Evolutionary conservation across 2,329 filamentous ascomycete species (phyloP).

Genomic region (Monosporascus sp.): DNA sequence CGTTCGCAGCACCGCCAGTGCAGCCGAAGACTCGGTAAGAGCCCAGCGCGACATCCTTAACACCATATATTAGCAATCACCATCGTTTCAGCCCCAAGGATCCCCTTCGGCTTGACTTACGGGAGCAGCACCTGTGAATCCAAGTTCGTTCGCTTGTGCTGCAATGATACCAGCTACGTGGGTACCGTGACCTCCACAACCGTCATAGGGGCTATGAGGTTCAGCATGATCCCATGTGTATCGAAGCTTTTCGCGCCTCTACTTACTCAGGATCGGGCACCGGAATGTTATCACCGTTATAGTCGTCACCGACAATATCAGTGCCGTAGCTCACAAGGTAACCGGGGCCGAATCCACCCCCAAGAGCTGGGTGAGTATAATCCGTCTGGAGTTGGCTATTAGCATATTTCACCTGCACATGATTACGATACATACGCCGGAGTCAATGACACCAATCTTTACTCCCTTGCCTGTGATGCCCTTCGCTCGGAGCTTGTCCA

Average conservation of each 20-base stretch:
- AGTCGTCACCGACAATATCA: slow-evolving; percentile 45
- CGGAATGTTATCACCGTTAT: slow-evolving; percentile 30
- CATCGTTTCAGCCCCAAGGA: background rate
- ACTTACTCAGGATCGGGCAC: slow-evolving; percentile 23
- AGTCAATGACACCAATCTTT: slow-evolving; percentile 50
- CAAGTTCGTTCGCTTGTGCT: slow-evolving; percentile 46
- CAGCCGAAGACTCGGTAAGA: slow-evolving; percentile 56
- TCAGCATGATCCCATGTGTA: slow-evolving; percentile 5
- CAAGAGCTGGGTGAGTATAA: slow-evolving; percentile 58
- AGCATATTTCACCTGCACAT: slow-evolving; percentile 4
- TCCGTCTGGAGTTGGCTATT: slow-evolving; percentile 39
- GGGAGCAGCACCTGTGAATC: slow-evolving; percentile 53
- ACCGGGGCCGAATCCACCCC: slow-evolving; percentile 56
- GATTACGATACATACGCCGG: slow-evolving; percentile 37
- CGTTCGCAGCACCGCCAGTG: slow-evolving; percentile 42
- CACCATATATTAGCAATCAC: background rate
- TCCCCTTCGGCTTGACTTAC: slow-evolving; percentile 15
- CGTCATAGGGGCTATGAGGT: slow-evolving; percentile 42
- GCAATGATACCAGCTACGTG: slow-evolving; percentile 60
- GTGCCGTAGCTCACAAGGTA: slow-evolving; percentile 52
- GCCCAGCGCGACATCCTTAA: slow-evolving; percentile 43
- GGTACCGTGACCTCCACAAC: slow-evolving; percentile 55
- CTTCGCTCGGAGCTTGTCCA: slow-evolving; percentile 45
- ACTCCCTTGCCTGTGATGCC: slow-evolving; percentile 46
- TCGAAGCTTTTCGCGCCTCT: no score